Evolutionary conservation across 805 yeast species (phyloP).

Genomic region (Maudiozyma pseudohumilis): DNA sequence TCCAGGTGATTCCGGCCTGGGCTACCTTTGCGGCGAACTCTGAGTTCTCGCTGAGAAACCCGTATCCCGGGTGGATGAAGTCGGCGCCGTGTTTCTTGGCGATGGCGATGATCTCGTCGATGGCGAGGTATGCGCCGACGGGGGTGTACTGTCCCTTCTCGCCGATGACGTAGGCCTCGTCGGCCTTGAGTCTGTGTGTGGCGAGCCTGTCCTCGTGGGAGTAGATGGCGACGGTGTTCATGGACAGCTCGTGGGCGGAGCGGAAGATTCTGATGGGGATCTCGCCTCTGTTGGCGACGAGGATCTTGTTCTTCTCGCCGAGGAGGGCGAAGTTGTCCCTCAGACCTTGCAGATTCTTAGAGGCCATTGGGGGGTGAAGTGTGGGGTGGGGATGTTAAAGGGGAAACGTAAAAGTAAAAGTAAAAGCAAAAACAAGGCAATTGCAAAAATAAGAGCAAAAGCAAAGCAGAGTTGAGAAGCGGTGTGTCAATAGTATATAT

Average conservation of each 20-base stretch:
- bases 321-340: constrained; percentile 29
- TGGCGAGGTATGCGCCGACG: constrained; percentile 90
- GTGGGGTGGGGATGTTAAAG: too few species aligned
- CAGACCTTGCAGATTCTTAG: constrained; percentile 21
- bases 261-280: constrained; percentile 85
- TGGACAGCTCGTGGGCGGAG: constrained; percentile 93
- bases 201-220: constrained; percentile 92
- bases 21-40: constrained; percentile 89
- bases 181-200: constrained; percentile 91
- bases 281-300: constrained; percentile 81
- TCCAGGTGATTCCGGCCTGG: constrained; percentile 87
- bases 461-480: too few species aligned
- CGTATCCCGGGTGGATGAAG: constrained; percentile 92
- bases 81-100: constrained; percentile 70
- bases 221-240: constrained; percentile 95
- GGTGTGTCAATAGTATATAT: too few species aligned
- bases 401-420: too few species aligned
- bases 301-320: constrained; percentile 43
- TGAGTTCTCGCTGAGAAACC: constrained; percentile 82
- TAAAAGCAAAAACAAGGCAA: too few species aligned
- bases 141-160: constrained; percentile 84
- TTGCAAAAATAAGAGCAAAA: too few species aligned
- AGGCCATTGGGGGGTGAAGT: not conserved
- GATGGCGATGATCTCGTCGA: constrained; percentile 85
- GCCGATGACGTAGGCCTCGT: constrained; percentile 89